These are phyloP conservation scores for Hyphopichia homilentoma DNA, from an alignment of 805 yeast species.

Conservation along the genomic window DNA sequence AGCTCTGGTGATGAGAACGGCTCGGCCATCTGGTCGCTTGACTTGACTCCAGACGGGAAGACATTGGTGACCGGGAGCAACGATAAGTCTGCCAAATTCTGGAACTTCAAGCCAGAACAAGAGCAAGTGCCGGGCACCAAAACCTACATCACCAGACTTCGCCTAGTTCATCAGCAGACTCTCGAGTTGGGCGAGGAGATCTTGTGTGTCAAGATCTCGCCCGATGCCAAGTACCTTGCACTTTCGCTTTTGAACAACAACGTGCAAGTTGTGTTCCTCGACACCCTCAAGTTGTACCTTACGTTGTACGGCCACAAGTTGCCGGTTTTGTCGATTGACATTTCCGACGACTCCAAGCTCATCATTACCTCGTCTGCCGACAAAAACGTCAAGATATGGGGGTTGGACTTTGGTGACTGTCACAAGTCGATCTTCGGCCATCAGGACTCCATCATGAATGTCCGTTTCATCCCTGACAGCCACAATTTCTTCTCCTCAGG, in stretches of 20 bases:
- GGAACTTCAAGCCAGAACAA: slow-evolving; percentile 73
- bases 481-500: slow-evolving; percentile 88
- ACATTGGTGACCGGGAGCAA: slow-evolving; percentile 89
- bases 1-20: slow-evolving; percentile 37
- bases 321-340: slow-evolving; percentile 91
- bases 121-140: slow-evolving; percentile 70
- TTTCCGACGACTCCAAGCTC: slow-evolving; percentile 82
- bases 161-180: slow-evolving; percentile 70
- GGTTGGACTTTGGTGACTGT: slow-evolving; percentile 97
- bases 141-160: slow-evolving; percentile 47
- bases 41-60: slow-evolving; percentile 81
- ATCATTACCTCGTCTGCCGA: slow-evolving; percentile 94
- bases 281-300: slow-evolving; percentile 80
- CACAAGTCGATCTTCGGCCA: slow-evolving; percentile 96
- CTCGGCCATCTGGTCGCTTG: slow-evolving; percentile 84
- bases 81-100: slow-evolving; percentile 84
- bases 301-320: slow-evolving; percentile 94
- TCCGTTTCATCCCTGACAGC: slow-evolving; percentile 75
- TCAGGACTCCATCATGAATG: slow-evolving; percentile 91
- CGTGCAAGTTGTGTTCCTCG: slow-evolving; percentile 90
- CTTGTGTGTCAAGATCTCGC: slow-evolving; percentile 72
- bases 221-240: slow-evolving; percentile 74
- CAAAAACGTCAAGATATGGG: slow-evolving; percentile 97
- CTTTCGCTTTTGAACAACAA: slow-evolving; percentile 87
- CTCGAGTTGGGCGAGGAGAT: slow-evolving; percentile 86